Evolutionary conservation across 2,329 filamentous ascomycete species (phyloP).

Genomic region (Fusarium sp.): DNA sequence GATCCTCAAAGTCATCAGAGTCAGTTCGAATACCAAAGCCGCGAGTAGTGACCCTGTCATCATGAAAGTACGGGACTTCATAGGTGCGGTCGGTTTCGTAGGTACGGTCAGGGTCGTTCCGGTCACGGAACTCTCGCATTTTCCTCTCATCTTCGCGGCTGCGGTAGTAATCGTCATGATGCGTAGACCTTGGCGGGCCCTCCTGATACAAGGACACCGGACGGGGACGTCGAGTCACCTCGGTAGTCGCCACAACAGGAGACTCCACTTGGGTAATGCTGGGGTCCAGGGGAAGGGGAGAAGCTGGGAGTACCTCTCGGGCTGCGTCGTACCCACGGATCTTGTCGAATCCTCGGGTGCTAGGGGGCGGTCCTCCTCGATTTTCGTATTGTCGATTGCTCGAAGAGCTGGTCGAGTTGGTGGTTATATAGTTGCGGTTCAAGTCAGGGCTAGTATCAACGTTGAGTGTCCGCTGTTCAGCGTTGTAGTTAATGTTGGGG

Average conservation of each 20-base stretch:
- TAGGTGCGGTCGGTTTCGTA: conserved; percentile 43
- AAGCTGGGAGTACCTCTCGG: conserved; percentile 56
- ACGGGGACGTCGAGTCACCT: conserved; percentile 50
- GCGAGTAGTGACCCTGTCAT: conserved; percentile 59
- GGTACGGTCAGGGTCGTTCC: conserved; percentile 50
- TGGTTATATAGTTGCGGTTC: conserved; percentile 56
- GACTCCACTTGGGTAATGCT: conserved; percentile 37
- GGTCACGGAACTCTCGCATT: conserved; percentile 57
- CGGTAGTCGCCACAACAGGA: conserved; percentile 25
- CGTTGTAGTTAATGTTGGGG: conserved; percentile 65
- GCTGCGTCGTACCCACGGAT: conserved; percentile 66
- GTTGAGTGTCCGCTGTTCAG: conserved; percentile 60
- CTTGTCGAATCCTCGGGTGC: conserved; percentile 78
- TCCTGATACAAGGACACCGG: conserved; percentile 68
- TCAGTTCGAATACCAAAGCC: conserved; percentile 66
- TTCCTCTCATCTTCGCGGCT: conserved; percentile 60
- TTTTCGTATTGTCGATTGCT: conserved; percentile 53
- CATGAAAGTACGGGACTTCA: conserved; percentile 54
- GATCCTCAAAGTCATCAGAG: conserved; percentile 55
- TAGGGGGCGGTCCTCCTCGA: conserved; percentile 71
- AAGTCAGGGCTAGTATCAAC: conserved; percentile 59
- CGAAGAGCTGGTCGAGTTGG: conserved; percentile 31
- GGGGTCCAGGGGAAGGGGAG: conserved; percentile 54
- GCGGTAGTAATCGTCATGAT: conserved; percentile 63
- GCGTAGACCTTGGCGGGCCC: conserved; percentile 54